These are phyloP conservation scores for Phanerodontia chrysosporium DNA, from an alignment of 768 basidiomycete genomes.

Conservation along the genomic window DNA sequence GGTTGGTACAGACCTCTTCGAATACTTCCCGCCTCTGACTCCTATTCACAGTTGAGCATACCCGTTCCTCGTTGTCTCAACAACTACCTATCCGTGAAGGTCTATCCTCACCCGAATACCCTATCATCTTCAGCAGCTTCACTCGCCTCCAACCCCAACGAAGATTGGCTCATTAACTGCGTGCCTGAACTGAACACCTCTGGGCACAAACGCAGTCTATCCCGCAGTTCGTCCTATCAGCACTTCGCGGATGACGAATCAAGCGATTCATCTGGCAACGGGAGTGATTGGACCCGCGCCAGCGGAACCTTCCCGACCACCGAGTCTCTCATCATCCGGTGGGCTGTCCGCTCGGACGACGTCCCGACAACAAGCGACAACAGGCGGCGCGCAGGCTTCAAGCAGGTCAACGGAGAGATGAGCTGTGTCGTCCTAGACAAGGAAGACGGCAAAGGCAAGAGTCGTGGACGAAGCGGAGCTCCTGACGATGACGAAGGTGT, in stretches of 20 bases:
- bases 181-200: constrained; percentile 56
- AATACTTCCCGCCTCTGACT: background rate
- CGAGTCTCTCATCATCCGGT: constrained; percentile 70
- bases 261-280: constrained; percentile 61
- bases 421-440: constrained; percentile 50
- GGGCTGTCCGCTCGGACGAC: constrained; percentile 58
- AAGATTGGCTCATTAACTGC: constrained; percentile 62
- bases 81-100: constrained; percentile 69
- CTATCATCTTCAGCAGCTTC: constrained; percentile 50
- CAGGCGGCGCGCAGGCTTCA: constrained; percentile 65
- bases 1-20: constrained; percentile 33
- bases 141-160: constrained; percentile 72
- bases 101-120: constrained; percentile 54
- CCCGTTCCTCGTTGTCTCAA: constrained; percentile 76
- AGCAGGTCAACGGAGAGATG: constrained; percentile 66
- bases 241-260: constrained; percentile 82
- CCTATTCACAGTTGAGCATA: constrained; percentile 56
- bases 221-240: constrained; percentile 57
- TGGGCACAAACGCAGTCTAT: constrained; percentile 45
- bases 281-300: constrained; percentile 59
- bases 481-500: constrained; percentile 35
- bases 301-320: constrained; percentile 77
- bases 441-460: constrained; percentile 28
- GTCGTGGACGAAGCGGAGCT: constrained; percentile 25
- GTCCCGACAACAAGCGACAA: constrained; percentile 43